Conservation (phyloP, 805 yeast genomes). For the Sugiyamaella boreocaroliniensis region DNA sequence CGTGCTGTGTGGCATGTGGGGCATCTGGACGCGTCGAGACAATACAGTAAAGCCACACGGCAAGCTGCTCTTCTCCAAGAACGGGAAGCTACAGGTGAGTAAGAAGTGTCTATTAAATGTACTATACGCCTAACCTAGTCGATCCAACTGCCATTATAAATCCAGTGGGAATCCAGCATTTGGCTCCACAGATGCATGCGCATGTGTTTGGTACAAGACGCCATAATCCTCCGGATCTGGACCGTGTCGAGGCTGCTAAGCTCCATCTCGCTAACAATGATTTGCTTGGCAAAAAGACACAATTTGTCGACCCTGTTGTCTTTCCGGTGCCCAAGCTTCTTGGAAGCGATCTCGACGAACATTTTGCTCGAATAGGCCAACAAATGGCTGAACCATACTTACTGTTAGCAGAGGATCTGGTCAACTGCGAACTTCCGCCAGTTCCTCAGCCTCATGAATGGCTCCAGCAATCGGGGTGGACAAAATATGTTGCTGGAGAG, state of each 20-base stretch:
- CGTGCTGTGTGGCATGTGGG: neutral
- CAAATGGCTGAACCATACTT: constrained; percentile 55
- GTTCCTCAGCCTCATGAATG: constrained; percentile 43
- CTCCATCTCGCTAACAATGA: constrained; percentile 54
- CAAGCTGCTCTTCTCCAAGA: neutral
- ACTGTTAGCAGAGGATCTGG: constrained; percentile 42
- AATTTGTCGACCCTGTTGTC: constrained; percentile 43
- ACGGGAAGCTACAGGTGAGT: neutral
- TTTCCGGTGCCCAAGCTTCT: constrained; percentile 61
- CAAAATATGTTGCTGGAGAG: constrained; percentile 52
- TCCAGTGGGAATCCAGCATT: constrained; percentile 29
- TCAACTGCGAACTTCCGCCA: constrained; percentile 32
- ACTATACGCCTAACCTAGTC: neutral
- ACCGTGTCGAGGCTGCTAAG: constrained; percentile 49
- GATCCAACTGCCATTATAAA: constrained; percentile 10
- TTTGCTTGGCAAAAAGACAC: constrained; percentile 70
- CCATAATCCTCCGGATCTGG: constrained; percentile 23
- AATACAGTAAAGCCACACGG: neutral
- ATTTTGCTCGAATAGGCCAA: constrained; percentile 62
- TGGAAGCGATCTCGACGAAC: constrained; percentile 73
- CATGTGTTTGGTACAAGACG: constrained; percentile 19
- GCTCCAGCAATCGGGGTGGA: constrained; percentile 71
- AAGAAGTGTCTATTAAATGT: neutral
- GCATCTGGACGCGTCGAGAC: neutral
- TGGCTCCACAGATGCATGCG: constrained; percentile 18